Conservation (phyloP, 768 basidiomycete species). For the Hypholoma fasciculare region DNA sequence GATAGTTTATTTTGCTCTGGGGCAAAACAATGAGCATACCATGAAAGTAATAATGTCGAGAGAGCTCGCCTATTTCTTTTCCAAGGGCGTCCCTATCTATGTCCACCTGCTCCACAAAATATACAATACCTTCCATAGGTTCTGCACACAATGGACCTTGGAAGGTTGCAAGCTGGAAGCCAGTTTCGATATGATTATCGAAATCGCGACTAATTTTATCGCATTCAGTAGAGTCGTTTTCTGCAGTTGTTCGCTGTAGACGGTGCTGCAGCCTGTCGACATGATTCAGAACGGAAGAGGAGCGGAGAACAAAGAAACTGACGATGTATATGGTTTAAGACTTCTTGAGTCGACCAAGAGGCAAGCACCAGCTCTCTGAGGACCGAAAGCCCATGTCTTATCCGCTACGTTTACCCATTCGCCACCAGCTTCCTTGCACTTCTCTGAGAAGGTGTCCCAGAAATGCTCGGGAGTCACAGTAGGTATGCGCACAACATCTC, state of each 20-base stretch:
- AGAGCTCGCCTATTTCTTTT: conserved; percentile 64
- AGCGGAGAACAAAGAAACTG: conserved; percentile 26
- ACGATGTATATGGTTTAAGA: conserved; percentile 52
- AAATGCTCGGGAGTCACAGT: conserved; percentile 75
- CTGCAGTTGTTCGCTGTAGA: conserved; percentile 37
- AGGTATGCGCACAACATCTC: conserved; percentile 60
- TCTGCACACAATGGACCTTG: conserved; percentile 96
- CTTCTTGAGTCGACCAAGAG: conserved; percentile 76
- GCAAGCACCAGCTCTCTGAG: conserved; percentile 83
- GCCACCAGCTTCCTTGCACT: conserved; percentile 71
- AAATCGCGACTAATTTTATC: conserved; percentile 54
- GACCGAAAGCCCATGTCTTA: conserved; percentile 89
- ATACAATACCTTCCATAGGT: conserved; percentile 91
- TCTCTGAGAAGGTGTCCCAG: conserved; percentile 67
- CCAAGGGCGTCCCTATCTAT: conserved; percentile 60
- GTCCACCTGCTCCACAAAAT: conserved; percentile 78
- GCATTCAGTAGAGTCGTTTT: conserved; percentile 28
- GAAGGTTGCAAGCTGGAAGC: conserved; percentile 93
- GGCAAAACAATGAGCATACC: not conserved
- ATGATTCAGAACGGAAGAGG: not conserved
- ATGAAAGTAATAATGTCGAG: not conserved
- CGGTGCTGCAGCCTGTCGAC: conserved; percentile 49
- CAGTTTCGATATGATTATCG: conserved; percentile 83
- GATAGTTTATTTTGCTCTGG: conserved; percentile 78
- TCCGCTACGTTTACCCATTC: conserved; percentile 81